Conservation (phyloP, 352 stramenopile species). For the Phytopythium aichiense region DNA sequence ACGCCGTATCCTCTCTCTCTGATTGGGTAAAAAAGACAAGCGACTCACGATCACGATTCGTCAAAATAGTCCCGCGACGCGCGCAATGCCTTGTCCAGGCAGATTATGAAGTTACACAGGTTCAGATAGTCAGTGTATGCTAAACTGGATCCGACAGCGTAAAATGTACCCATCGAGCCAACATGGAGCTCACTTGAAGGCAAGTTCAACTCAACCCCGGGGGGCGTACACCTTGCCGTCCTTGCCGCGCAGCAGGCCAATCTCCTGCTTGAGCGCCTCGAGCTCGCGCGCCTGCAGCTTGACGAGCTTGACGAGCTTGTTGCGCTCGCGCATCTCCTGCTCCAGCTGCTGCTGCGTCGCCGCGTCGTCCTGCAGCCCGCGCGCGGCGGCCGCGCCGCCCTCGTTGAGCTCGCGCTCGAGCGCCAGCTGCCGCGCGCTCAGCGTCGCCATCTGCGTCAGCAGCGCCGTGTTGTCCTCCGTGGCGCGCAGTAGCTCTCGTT, state of each 20-base stretch:
- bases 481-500: slow-evolving; percentile 68
- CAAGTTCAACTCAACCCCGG: background rate
- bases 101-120: too few relatives aligned
- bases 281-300: slow-evolving; percentile 91
- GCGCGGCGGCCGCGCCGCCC: slow-evolving; percentile 29
- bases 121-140: too few relatives aligned
- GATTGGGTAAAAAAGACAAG: too few relatives aligned
- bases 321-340: slow-evolving; percentile 84
- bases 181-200: too few relatives aligned
- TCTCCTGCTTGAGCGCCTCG: slow-evolving; percentile 89
- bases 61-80: too few relatives aligned
- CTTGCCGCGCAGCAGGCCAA: slow-evolving; percentile 80
- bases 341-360: slow-evolving; percentile 32
- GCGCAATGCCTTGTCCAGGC: too few relatives aligned
- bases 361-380: slow-evolving; percentile 47
- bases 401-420: slow-evolving; percentile 88
- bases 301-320: slow-evolving; percentile 86
- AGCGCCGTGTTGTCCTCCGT: slow-evolving; percentile 85
- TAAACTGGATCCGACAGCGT: slow-evolving; percentile 10
- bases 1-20: too few relatives aligned
- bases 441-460: slow-evolving; percentile 66
- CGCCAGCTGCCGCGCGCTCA: slow-evolving; percentile 71
- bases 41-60: too few relatives aligned
- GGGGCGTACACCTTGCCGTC: slow-evolving; percentile 74
- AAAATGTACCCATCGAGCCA: too few relatives aligned